Evolutionary conservation across 306 rosid species (phyloP).

Genomic region (Castanea mollissima): DNA sequence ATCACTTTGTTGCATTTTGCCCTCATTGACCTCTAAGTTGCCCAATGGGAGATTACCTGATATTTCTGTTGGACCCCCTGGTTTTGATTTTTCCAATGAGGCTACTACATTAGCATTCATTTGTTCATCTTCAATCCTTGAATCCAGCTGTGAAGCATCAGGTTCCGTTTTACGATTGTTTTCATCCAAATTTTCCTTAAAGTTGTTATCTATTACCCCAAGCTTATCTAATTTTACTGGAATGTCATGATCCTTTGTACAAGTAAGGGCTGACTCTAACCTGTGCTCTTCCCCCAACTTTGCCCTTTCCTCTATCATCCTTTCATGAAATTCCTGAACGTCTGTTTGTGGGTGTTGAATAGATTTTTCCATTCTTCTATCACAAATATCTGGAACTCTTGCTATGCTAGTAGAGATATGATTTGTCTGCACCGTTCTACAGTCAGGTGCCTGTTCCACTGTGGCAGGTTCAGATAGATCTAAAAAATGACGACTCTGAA

Average conservation of each 20-base stretch:
- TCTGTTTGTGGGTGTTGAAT: background rate
- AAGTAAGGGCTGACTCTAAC: background rate
- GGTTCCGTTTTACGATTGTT: background rate
- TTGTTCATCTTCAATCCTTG: background rate
- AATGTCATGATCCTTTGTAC: background rate
- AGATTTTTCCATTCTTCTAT: background rate
- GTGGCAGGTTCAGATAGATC: constrained; percentile 22
- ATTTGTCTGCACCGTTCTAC: background rate
- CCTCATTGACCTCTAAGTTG: background rate
- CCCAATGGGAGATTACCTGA: background rate
- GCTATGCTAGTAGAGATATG: background rate
- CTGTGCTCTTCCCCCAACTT: background rate
- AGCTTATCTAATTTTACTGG: background rate
- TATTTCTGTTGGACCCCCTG: background rate
- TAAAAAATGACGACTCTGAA: constrained; percentile 17
- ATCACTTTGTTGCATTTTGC: background rate
- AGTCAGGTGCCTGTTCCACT: constrained; percentile 13
- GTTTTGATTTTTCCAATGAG: background rate
- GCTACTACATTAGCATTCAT: background rate
- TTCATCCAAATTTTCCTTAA: background rate
- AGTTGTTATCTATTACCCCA: background rate
- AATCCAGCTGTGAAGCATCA: background rate
- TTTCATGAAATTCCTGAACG: background rate
- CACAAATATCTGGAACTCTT: background rate
- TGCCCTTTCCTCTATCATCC: background rate